phyloP scores from a whole-genome alignment of 805 yeast genomes.

The Cyberlindnera saturnus region DNA sequence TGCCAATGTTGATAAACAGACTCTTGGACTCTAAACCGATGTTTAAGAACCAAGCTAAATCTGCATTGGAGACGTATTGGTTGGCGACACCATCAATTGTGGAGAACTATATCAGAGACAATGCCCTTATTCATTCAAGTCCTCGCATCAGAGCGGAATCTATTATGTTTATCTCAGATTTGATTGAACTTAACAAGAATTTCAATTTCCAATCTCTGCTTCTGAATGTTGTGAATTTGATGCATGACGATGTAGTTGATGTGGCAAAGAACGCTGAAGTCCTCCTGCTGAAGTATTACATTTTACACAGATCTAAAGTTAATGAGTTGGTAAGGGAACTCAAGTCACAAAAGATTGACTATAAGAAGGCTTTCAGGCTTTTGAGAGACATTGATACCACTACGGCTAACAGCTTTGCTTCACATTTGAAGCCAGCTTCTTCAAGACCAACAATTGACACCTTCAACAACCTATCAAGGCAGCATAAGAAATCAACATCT shows the following conservation, averaged over 20 bases:
- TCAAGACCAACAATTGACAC: slow-evolving; percentile 22
- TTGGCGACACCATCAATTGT: slow-evolving; percentile 43
- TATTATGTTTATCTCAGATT: slow-evolving; percentile 37
- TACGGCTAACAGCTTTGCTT: slow-evolving; percentile 14
- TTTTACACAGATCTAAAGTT: slow-evolving; percentile 13
- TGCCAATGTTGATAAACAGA: slow-evolving; percentile 46
- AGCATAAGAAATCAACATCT: slow-evolving; percentile 2
- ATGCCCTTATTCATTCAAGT: slow-evolving; percentile 37
- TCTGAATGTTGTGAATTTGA: slow-evolving; percentile 22
- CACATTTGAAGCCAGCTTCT: slow-evolving; percentile 8
- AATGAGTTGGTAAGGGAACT: slow-evolving; percentile 17
- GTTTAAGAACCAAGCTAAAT: slow-evolving; percentile 38
- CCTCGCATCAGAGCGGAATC: slow-evolving; percentile 35
- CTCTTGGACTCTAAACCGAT: slow-evolving; percentile 36
- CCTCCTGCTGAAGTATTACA: slow-evolving; percentile 20
- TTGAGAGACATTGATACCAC: slow-evolving; percentile 17
- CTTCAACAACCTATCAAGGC: slow-evolving; percentile 15
- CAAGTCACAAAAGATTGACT: slow-evolving; percentile 18
- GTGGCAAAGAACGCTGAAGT: slow-evolving; percentile 23
- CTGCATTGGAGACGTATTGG: slow-evolving; percentile 51
- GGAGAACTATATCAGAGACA: slow-evolving; percentile 37
- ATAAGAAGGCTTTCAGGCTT: slow-evolving; percentile 11
- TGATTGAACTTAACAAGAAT: slow-evolving; percentile 31
- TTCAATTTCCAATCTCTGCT: slow-evolving; percentile 26
- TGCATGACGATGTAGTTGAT: slow-evolving; percentile 21